Evolutionary conservation across 2,329 filamentous ascomycete species (phyloP).

Genomic region (Lecanicillium sp.): DNA sequence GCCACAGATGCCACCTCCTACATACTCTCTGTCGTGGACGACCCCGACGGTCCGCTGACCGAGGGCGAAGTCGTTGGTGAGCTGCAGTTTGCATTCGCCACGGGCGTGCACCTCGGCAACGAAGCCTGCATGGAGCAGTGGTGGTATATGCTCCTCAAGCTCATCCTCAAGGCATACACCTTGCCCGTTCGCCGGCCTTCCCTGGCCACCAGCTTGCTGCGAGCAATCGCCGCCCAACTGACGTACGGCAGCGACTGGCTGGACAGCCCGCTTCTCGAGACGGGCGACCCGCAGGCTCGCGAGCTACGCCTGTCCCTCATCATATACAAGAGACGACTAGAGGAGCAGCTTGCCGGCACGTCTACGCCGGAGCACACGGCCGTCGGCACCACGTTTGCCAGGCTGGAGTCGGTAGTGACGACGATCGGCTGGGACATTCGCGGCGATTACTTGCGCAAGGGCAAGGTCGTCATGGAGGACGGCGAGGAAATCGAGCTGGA

Average conservation of each 20-base stretch:
- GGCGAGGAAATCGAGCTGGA: slow-evolving; percentile 41
- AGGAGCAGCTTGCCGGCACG: slow-evolving; percentile 32
- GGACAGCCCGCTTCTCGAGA: slow-evolving; percentile 35
- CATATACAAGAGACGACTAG: slow-evolving; percentile 46
- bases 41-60: slow-evolving; percentile 13
- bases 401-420: slow-evolving; percentile 23
- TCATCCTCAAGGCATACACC: slow-evolving; percentile 42
- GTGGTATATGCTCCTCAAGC: slow-evolving; percentile 45
- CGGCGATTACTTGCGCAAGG: slow-evolving; percentile 39
- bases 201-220: slow-evolving; percentile 39
- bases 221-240: slow-evolving; percentile 46
- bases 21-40: slow-evolving; percentile 32
- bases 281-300: slow-evolving; percentile 20
- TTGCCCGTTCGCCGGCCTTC: slow-evolving; percentile 34
- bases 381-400: slow-evolving; percentile 39
- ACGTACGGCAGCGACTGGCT: slow-evolving; percentile 43
- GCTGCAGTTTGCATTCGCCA: slow-evolving; percentile 52
- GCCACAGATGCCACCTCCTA: slow-evolving; percentile 41
- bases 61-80: slow-evolving; percentile 47
- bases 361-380: slow-evolving; percentile 32
- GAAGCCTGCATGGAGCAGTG: slow-evolving; percentile 54
- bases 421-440: slow-evolving; percentile 50
- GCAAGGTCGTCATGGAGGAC: slow-evolving; percentile 44
- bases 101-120: slow-evolving; percentile 50
- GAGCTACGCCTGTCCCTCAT: slow-evolving; percentile 40